Percentiles rank a stretch among this genome's conserved stretches.
Conservation (phyloP, 2,329 filamentous ascomycete species). For the Penicillium thymicola region DNA sequence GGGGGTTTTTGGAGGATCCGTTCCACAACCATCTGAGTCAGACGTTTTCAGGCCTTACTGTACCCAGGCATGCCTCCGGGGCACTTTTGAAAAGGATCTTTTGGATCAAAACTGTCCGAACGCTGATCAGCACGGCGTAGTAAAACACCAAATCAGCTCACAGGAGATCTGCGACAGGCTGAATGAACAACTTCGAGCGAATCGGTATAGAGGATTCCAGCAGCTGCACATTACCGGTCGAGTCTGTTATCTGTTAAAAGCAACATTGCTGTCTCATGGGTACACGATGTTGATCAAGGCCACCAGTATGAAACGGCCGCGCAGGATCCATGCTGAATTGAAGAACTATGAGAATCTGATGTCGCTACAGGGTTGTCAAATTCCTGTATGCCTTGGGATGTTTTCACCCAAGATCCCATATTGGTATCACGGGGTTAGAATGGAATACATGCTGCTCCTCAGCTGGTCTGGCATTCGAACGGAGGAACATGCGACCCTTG, state of each 20-base stretch:
- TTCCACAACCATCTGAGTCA: background rate
- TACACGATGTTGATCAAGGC: slow-evolving; percentile 32
- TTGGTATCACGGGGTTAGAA: slow-evolving; percentile 27
- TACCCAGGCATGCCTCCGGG: slow-evolving; percentile 21
- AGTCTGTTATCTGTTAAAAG: slow-evolving; percentile 29
- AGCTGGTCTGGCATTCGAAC: slow-evolving; percentile 18
- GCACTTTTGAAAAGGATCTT: slow-evolving; percentile 17
- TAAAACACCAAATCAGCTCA: slow-evolving; percentile 28
- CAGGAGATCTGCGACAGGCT: slow-evolving; percentile 20
- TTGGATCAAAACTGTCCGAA: slow-evolving; percentile 38
- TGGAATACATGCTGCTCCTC: slow-evolving; percentile 19
- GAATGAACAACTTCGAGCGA: slow-evolving; percentile 15
- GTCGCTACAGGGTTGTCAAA: slow-evolving; percentile 22
- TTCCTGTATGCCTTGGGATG: slow-evolving; percentile 26
- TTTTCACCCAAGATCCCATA: slow-evolving; percentile 22
- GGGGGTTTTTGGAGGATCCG: background rate
- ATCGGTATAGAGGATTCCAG: slow-evolving; percentile 23
- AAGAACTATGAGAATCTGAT: slow-evolving; percentile 24
- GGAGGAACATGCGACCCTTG: background rate
- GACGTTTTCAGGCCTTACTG: slow-evolving; percentile 17
- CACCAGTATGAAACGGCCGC: slow-evolving; percentile 17
- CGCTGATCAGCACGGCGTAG: slow-evolving; percentile 15
- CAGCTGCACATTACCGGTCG: slow-evolving; percentile 24
- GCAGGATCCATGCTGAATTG: slow-evolving; percentile 21
- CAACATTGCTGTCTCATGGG: slow-evolving; percentile 24